Evolutionary conservation across 148 eudicot species (phyloP).

Genomic region (Gaultheria prostrata): DNA sequence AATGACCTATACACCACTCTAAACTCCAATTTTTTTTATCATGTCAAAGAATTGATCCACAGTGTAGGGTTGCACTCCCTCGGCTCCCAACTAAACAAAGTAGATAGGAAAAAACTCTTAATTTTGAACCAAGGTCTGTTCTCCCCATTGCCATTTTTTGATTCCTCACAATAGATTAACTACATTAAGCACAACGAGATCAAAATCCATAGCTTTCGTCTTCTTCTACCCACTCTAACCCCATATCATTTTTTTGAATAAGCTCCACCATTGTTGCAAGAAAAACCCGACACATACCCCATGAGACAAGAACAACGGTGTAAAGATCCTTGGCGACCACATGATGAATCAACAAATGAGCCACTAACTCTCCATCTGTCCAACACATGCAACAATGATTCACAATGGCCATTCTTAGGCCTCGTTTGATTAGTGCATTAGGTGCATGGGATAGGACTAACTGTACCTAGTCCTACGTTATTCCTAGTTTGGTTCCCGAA

Average conservation of each 20-base stretch:
- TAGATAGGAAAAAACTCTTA: background rate
- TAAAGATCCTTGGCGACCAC: no score
- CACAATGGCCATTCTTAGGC: background rate
- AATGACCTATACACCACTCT: background rate
- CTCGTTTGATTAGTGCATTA: no score
- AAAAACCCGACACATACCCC: background rate
- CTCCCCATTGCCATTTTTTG: background rate
- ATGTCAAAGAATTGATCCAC: background rate
- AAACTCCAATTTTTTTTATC: background rate
- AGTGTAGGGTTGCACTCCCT: background rate
- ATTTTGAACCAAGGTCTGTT: background rate
- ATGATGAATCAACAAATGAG: no score
- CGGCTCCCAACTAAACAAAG: background rate
- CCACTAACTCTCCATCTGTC: background rate
- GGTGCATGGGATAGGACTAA: no score
- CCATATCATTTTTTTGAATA: background rate
- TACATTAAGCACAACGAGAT: background rate
- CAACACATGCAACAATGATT: background rate
- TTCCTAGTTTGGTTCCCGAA: no score
- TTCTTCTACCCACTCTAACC: background rate
- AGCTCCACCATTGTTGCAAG: background rate
- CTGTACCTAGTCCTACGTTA: no score
- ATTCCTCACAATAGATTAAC: background rate
- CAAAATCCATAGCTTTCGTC: background rate
- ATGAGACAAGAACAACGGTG: no score